Evolutionary conservation across 805 yeast species (phyloP), one percentile per base, ranked within the genome.

Genomic region (Starmerella lactis-condensi): DNA sequence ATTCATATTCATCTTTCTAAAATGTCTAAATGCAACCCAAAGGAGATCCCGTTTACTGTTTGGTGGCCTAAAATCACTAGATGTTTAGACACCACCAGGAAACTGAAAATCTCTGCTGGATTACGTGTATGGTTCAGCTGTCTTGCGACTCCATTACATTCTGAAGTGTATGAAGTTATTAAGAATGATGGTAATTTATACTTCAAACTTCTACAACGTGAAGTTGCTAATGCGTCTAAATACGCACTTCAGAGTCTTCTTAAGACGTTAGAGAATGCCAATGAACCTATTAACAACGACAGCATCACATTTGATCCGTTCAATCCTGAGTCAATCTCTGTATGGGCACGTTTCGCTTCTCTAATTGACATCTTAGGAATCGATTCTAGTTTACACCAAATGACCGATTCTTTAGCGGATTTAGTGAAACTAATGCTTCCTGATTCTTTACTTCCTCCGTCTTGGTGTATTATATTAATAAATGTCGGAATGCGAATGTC

Each of bases 361-460:
- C 53, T 82, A 10, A 75, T 68, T 44, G 93, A 82, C 46, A 75
- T 82, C 28, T 54, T 78, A 17, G 89, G 81, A 1, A 63, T 82
- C 24, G 94, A 82, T 48, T 70, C 93, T 0, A 76, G 93, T 0
- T 54, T 78, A 43, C 82, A 83, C 43, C 94, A 83, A 51, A 70
- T 83, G 1, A 72, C 72, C 42, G 93, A 79, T 9, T 85, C 89
- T 0, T 52, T 64, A 1, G 54, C 54, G 6, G 92, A 78, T 43
- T 65, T 82, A 26, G 48, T 68, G 2, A 54, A 54, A 1, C 49
- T 77, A 10, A 58, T 78, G 16, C 46, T 60, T 0, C 61, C 65
- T 3, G 38, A 50, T 2, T 66, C 77, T 0, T 41, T 54, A 16
- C 63, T 81, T 31, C 71, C 72, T 22, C 61, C 72, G 1, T 60